Percentiles rank a stretch among this genome's conserved stretches.
Conservation (phyloP, 768 basidiomycete genomes). For the Rhodotorula paludigena region DNA sequence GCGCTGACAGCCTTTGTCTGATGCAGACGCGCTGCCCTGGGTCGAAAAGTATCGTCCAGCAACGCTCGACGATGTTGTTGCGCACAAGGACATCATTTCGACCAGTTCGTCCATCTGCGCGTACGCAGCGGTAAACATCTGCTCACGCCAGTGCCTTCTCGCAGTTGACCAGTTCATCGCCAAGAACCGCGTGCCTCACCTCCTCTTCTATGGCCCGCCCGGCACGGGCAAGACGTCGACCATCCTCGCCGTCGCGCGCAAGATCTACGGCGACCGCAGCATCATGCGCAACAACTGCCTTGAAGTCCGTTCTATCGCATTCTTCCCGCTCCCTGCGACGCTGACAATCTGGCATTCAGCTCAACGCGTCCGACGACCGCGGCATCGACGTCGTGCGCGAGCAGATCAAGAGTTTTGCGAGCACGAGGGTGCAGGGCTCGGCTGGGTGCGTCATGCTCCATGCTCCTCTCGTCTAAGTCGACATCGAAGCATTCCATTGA, state of each 20-base stretch:
- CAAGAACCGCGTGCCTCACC: constrained; percentile 85
- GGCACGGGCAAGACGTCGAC: constrained; percentile 98
- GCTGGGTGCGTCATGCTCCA: background rate
- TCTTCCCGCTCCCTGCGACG: background rate
- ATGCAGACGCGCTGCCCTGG: constrained; percentile 50
- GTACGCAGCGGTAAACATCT: too few species aligned
- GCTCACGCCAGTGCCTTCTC: too few species aligned
- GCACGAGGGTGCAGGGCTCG: constrained; percentile 67
- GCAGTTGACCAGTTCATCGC: constrained; percentile 94
- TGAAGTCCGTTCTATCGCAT: constrained; percentile 58
- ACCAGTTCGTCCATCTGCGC: constrained; percentile 93
- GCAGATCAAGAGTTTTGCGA: constrained; percentile 97
- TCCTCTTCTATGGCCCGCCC: constrained; percentile 95
- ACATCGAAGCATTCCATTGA: background rate
- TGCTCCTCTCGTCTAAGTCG: background rate
- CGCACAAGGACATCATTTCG: constrained; percentile 87
- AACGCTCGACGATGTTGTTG: constrained; percentile 87
- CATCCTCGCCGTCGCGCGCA: constrained; percentile 87
- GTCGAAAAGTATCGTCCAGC: constrained; percentile 97
- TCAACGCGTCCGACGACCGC: constrained; percentile 96
- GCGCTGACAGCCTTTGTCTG: background rate
- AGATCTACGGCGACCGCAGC: constrained; percentile 69
- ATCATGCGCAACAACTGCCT: constrained; percentile 84
- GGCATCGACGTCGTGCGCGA: constrained; percentile 98
- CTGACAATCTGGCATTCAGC: constrained; percentile 50